phyloP scores from a whole-genome alignment of 1,284 basidiomycete genomes.

The Porogramme epimiltina region DNA sequence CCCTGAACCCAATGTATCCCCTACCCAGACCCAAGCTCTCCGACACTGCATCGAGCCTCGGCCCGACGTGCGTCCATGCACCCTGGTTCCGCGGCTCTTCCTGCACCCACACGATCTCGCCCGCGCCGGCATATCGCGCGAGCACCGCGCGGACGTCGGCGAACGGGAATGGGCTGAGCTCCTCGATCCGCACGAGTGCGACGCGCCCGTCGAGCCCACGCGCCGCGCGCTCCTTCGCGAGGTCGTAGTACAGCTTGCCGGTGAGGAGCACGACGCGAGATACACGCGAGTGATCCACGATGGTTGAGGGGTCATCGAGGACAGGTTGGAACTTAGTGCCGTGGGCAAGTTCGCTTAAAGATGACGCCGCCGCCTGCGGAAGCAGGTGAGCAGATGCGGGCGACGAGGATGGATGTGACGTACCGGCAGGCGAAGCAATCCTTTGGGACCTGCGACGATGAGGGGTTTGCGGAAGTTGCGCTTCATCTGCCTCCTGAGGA shows the following conservation, averaged over 20 bases:
- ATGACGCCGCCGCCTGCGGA: constrained; percentile 74
- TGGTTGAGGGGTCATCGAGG: constrained; percentile 51
- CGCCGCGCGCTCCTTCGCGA: constrained; percentile 63
- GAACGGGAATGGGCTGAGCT: constrained; percentile 87
- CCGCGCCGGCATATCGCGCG: constrained; percentile 41
- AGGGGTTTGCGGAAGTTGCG: constrained; percentile 87
- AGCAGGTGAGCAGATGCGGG: constrained; percentile 4
- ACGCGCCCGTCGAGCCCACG: constrained; percentile 50
- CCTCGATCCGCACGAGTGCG: constrained; percentile 79
- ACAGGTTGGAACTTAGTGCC: constrained; percentile 75
- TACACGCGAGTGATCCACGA: constrained; percentile 38
- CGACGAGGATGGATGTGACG: constrained; percentile 28
- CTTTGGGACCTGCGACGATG: constrained; percentile 83
- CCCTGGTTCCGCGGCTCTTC: constrained; percentile 91
- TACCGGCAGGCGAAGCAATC: constrained; percentile 77
- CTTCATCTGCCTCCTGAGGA: constrained; percentile 80
- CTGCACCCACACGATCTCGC: constrained; percentile 73
- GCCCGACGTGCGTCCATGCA: constrained; percentile 67
- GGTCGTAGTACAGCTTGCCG: constrained; percentile 89
- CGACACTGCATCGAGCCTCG: constrained; percentile 58
- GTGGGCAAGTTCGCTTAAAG: constrained; percentile 62
- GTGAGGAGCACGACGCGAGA: constrained; percentile 64
- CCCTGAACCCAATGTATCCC: constrained; percentile 50
- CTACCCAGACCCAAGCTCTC: constrained; percentile 22
- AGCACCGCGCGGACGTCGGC: constrained; percentile 50